Evolutionary conservation across 1,284 basidiomycete species (phyloP).

Genomic region (Ganoderma lingzhi): DNA sequence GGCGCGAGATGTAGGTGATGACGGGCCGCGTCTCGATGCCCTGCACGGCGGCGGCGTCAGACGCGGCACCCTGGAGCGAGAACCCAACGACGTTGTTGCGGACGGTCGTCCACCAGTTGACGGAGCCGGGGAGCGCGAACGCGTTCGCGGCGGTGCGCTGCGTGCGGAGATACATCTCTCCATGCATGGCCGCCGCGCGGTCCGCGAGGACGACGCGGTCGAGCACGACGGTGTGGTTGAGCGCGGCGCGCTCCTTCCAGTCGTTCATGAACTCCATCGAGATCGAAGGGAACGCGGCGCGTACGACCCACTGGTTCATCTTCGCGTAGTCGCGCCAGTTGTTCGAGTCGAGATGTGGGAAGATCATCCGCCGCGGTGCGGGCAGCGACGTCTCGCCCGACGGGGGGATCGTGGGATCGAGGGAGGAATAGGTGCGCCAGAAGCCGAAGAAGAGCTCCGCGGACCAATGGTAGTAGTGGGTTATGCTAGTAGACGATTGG

Average conservation of each 20-base stretch:
- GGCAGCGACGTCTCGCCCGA: constrained; percentile 76
- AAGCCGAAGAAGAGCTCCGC: constrained; percentile 91
- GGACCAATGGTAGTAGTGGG: constrained; percentile 86
- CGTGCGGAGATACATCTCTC: constrained; percentile 71
- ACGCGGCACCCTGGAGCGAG: constrained; percentile 59
- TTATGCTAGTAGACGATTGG: constrained; percentile 55
- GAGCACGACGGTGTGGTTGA: constrained; percentile 77
- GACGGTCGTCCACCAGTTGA: constrained; percentile 84
- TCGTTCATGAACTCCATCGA: constrained; percentile 81
- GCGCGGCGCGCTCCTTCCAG: constrained; percentile 79
- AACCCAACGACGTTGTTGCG: constrained; percentile 78
- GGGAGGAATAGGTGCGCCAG: constrained; percentile 86
- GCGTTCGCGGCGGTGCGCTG: constrained; percentile 80
- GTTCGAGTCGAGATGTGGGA: constrained; percentile 73
- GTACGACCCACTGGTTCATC: constrained; percentile 84
- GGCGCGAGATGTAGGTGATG: constrained; percentile 88
- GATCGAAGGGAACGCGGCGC: constrained; percentile 79
- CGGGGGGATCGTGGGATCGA: constrained; percentile 73
- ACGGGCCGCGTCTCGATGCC: constrained; percentile 55
- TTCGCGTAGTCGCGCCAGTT: constrained; percentile 89
- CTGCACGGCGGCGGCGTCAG: constrained; percentile 38
- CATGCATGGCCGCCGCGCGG: constrained; percentile 81
- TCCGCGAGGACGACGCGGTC: constrained; percentile 87
- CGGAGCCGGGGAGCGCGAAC: constrained; percentile 75
- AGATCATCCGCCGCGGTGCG: constrained; percentile 75